A percentile compares a stretch with the other conserved stretches of the same genome.
Conservation (phyloP, 2,329 filamentous ascomycete genomes). For the Neocatenulostroma microsporum region DNA sequence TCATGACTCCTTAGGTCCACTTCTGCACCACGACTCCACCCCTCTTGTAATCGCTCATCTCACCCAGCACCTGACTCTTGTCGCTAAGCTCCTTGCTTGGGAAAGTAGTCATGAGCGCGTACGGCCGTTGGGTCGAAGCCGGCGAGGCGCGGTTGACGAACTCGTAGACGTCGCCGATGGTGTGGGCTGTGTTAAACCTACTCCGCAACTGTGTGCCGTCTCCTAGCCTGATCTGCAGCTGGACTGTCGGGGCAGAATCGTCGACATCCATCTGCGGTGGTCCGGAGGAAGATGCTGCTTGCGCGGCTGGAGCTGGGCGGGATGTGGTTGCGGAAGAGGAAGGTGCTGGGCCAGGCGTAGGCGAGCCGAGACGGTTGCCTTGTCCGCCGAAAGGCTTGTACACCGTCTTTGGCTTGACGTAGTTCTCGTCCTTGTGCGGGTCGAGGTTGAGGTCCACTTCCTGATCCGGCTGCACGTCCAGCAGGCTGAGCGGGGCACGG, state of each 20-base stretch:
- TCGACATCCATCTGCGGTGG: slow-evolving; percentile 49
- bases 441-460: slow-evolving; percentile 70
- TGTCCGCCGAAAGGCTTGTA: slow-evolving; percentile 68
- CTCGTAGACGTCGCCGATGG: slow-evolving; percentile 66
- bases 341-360: slow-evolving; percentile 57
- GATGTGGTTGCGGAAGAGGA: slow-evolving; percentile 11
- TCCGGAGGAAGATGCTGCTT: slow-evolving; percentile 22
- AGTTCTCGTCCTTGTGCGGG: slow-evolving; percentile 67
- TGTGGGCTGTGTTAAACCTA: slow-evolving; percentile 73
- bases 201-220: slow-evolving; percentile 70
- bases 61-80: slow-evolving; percentile 43
- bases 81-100: slow-evolving; percentile 73
- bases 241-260: slow-evolving; percentile 58
- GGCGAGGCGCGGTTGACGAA: slow-evolving; percentile 62
- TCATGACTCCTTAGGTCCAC: slow-evolving; percentile 45
- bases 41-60: slow-evolving; percentile 44
- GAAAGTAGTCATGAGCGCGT: slow-evolving; percentile 74
- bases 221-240: slow-evolving; percentile 68
- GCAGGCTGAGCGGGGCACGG: slow-evolving; percentile 66
- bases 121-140: slow-evolving; percentile 51
- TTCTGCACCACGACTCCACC: slow-evolving; percentile 50
- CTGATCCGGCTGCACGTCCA: slow-evolving; percentile 67
- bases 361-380: slow-evolving; percentile 68
- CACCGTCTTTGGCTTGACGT: slow-evolving; percentile 62
- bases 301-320: slow-evolving; percentile 24